These are phyloP conservation scores for Chalara sp. DNA, from an alignment of 2,329 filamentous ascomycete species.

Conservation along the genomic window DNA sequence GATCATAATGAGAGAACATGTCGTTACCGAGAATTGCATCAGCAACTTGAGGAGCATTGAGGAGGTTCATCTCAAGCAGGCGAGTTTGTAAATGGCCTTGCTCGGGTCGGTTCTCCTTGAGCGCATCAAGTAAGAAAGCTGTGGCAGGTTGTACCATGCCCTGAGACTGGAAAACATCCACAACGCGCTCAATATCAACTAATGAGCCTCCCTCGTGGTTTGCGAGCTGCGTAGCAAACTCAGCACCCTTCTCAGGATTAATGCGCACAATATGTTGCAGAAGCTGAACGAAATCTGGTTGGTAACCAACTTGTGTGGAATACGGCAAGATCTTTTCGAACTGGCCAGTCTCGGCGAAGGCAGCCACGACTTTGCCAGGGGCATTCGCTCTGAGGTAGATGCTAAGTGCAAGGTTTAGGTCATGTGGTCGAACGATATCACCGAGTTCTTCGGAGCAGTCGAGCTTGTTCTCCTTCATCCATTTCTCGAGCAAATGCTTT, in stretches of 20 bases:
- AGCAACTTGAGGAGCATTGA: constrained; percentile 94
- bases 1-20: constrained; percentile 98
- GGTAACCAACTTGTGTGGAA: constrained; percentile 75
- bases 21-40: constrained; percentile 97
- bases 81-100: constrained; percentile 91
- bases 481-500: constrained; percentile 95
- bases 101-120: constrained; percentile 92
- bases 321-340: constrained; percentile 97
- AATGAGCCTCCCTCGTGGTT: constrained; percentile 83
- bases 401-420: constrained; percentile 76
- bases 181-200: constrained; percentile 88
- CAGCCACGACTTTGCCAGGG: constrained; percentile 89
- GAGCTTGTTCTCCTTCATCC: constrained; percentile 93
- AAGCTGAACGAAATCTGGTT: constrained; percentile 89
- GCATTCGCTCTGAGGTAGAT: constrained; percentile 91
- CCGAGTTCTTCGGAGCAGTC: constrained; percentile 94
- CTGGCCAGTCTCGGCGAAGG: constrained; percentile 89
- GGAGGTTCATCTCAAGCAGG: constrained; percentile 93
- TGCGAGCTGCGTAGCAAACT: constrained; percentile 88
- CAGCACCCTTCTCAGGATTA: constrained; percentile 78
- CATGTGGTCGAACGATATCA: constrained; percentile 85
- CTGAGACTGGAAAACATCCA: constrained; percentile 97
- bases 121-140: constrained; percentile 91
- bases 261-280: constrained; percentile 60
- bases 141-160: constrained; percentile 97